Conservation (phyloP, 176 grass and related monocot genomes). For the Tillandsia leiboldiana region DNA sequence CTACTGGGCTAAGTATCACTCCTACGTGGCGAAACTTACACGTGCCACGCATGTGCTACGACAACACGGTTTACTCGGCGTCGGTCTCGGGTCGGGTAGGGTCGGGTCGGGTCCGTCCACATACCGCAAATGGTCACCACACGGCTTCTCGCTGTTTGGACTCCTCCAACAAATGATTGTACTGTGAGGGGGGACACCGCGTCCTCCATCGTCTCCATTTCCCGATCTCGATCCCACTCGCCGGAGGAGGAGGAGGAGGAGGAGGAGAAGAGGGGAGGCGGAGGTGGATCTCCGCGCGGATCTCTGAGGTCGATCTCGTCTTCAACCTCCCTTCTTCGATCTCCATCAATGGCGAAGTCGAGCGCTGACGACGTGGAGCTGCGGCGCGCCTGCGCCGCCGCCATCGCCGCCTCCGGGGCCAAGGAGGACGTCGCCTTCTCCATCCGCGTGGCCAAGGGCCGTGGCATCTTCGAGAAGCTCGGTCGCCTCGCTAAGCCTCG, state of each 20-base stretch:
- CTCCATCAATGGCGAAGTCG: constrained; percentile 52
- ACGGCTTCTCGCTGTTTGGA: neutral
- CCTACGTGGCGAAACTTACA: neutral
- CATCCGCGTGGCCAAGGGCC: constrained; percentile 92
- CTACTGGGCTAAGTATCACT: too few species aligned
- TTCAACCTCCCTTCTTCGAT: neutral
- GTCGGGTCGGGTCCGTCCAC: neutral
- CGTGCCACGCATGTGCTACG: neutral
- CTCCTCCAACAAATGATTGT: neutral
- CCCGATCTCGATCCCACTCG: neutral
- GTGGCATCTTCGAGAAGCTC: constrained; percentile 94
- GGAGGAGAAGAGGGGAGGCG: neutral
- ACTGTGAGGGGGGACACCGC: neutral
- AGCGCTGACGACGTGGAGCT: constrained; percentile 83
- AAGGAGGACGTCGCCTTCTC: constrained; percentile 72
- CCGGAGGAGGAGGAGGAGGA: neutral
- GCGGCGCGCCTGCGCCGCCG: constrained; percentile 52
- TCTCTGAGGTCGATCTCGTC: neutral
- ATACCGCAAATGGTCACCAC: neutral
- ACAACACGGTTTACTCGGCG: neutral
- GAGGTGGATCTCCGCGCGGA: neutral
- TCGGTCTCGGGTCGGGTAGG: neutral
- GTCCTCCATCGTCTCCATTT: neutral
- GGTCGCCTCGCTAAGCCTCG: constrained; percentile 87
- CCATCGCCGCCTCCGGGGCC: constrained; percentile 60